Evolutionary conservation across 2,329 filamentous ascomycete species (phyloP).

Genomic region (Claviceps sp.): DNA sequence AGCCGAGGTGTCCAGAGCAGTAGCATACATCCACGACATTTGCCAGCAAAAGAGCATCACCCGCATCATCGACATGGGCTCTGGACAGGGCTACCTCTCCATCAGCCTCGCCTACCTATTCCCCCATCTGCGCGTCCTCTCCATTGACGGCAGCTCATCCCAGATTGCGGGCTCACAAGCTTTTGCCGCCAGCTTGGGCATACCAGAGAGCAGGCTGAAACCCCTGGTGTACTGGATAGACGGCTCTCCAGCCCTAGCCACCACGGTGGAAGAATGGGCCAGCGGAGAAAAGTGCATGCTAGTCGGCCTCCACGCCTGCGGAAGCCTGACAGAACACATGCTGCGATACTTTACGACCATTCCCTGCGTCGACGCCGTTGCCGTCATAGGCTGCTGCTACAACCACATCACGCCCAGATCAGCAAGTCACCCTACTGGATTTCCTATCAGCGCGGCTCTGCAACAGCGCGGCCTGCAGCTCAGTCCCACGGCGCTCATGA

Average conservation of each 20-base stretch:
- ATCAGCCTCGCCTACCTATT: constrained; percentile 16
- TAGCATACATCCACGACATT: constrained; percentile 12
- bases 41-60: constrained; percentile 13
- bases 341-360: constrained; percentile 15
- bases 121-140: constrained; percentile 14
- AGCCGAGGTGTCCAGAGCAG: constrained; percentile 16
- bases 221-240: constrained; percentile 18
- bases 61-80: constrained; percentile 15
- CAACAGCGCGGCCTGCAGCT: constrained; percentile 10
- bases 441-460: constrained; percentile 23
- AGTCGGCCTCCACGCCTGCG: constrained; percentile 20
- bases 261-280: constrained; percentile 15
- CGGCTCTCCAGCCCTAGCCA: constrained; percentile 10
- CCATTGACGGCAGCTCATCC: constrained; percentile 18
- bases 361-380: constrained; percentile 12
- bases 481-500: constrained; percentile 20
- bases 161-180: constrained; percentile 16
- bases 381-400: constrained; percentile 20
- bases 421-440: constrained; percentile 22
- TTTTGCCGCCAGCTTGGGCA: constrained; percentile 11
- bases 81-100: constrained; percentile 19
- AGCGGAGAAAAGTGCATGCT: constrained; percentile 16
- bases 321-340: constrained; percentile 21
- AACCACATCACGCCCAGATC: constrained; percentile 20
- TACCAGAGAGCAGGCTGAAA: constrained; percentile 10